Base-by-base conservation (phyloP, 495 filamentous ascomycete species). In the Parathielavia hyrcaniae region DNA sequence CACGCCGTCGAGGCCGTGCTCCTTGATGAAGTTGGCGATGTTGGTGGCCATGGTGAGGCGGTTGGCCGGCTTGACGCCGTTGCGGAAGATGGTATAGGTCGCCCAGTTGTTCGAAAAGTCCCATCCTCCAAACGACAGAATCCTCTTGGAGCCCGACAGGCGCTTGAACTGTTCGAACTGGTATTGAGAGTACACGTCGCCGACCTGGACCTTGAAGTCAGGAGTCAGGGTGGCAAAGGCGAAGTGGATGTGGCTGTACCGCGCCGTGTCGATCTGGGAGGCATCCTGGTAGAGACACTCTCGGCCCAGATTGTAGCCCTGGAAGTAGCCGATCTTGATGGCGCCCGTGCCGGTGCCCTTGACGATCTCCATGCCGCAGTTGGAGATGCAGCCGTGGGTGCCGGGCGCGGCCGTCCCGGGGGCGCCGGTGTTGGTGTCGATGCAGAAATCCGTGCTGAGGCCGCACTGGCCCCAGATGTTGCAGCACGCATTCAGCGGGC, bases 401-500 rank as follows among this genome's bases (percentile, higher is more conserved):
- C 61, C 61, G 1, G 53, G 44, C 35, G 60, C 17, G 0, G 64
- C 49, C 0, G 75, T 75, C 0, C 77, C 77, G 0, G 77, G 77
- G 0, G 66, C 61, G 2, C 75, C 73, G 10, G 68, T 45, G 12
- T 52, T 52, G 5, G 55, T 46, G 14, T 40, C 53, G n/a, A 46
- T 68, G 41, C 78, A 81, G 60, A 79, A 81, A 4, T 78, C 75
- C 2, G 39, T 20, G 0, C 68, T 77, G 2, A 63, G 73, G 16
- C 79, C 79, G 55, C 79, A 82, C 22, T 75, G 67, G 14, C 77
- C 79, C 69, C 73, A 78, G 4, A 67, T 63, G 53, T 75, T 65
- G 50, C 68, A 71, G 60, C 65, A 67, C 16, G 55, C 65, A 44
- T 74, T 74, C 13, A 74, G 61, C 20, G 68, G 68, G 47, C 69